phyloP scores from a whole-genome alignment of 23 red algal genomes.

The Rhodosorus marinus region DNA sequence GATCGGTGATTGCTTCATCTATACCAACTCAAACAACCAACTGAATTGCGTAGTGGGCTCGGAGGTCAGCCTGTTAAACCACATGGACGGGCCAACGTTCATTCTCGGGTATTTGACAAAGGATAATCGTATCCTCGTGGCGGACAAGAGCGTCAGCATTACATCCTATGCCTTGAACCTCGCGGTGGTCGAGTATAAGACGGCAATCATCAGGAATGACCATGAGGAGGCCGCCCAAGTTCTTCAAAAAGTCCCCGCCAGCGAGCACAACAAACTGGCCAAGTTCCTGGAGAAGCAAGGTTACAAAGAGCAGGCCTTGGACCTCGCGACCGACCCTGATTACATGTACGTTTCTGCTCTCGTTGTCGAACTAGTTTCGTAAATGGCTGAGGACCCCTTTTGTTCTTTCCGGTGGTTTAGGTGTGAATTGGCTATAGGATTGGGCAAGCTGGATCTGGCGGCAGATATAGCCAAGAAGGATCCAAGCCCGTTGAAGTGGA shows the following conservation, averaged over 20 bases:
- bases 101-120: conserved; percentile 78
- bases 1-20: conserved; percentile 97
- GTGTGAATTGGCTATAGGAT: conserved; percentile 68
- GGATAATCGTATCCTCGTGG: conserved; percentile 68
- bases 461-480: conserved; percentile 42
- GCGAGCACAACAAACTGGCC: conserved; percentile 83
- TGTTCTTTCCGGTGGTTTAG: no score
- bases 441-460: conserved; percentile 60
- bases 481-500: conserved; percentile 77
- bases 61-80: conserved; percentile 51
- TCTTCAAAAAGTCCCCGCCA: conserved; percentile 36
- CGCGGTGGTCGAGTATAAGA: conserved; percentile 78
- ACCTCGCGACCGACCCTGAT: conserved; percentile 85
- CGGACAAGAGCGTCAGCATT: conserved; percentile 62
- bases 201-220: conserved; percentile 40
- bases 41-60: conserved; percentile 67
- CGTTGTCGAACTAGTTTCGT: no score
- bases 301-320: conserved; percentile 47
- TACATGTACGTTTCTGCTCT: no score
- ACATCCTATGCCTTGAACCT: conserved; percentile 64
- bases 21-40: conserved; percentile 32
- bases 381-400: no score
- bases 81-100: conserved; percentile 79
- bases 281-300: conserved; percentile 70
- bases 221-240: conserved; percentile 31